Evolutionary conservation across 345 rosid genomes (phyloP).

Genomic region (Conringia planisiliqua): DNA sequence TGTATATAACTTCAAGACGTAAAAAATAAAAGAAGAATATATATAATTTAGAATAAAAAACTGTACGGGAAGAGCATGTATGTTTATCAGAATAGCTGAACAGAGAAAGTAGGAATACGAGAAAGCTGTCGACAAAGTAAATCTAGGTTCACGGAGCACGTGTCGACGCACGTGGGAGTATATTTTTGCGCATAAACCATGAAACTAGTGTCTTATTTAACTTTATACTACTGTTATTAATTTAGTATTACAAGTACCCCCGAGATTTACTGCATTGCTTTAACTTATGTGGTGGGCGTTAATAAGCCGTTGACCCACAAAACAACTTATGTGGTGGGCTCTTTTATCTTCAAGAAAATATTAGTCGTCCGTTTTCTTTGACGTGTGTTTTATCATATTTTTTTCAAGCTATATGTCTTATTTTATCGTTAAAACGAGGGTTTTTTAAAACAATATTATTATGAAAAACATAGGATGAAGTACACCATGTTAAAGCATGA

Average conservation of each 20-base stretch:
- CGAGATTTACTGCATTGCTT: not conserved
- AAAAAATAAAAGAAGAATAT: not conserved
- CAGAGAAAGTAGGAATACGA: conserved; percentile 28
- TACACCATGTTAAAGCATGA: too few species aligned
- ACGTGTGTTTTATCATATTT: not conserved
- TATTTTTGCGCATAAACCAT: not conserved
- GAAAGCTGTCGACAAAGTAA: conserved; percentile 36
- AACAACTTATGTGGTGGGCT: not conserved
- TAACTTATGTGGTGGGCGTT: not conserved
- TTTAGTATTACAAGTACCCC: not conserved
- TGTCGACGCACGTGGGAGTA: conserved; percentile 49
- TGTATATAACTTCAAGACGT: not conserved
- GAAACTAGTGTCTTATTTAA: not conserved
- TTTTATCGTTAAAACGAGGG: not conserved
- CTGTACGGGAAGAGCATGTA: conserved; percentile 24
- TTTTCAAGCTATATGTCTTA: not conserved
- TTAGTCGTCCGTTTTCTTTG: not conserved
- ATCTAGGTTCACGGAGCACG: conserved; percentile 46
- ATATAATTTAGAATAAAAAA: not conserved
- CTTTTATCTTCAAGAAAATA: not conserved
- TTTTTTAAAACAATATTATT: too few species aligned
- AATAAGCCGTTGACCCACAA: not conserved
- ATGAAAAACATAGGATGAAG: too few species aligned
- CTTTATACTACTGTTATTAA: not conserved
- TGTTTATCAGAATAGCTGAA: conserved; percentile 13